Percentiles rank a stretch among this genome's conserved stretches.
Evolutionary conservation across 1,139 yeast species (phyloP).

Genomic region (Pichia sp.): DNA sequence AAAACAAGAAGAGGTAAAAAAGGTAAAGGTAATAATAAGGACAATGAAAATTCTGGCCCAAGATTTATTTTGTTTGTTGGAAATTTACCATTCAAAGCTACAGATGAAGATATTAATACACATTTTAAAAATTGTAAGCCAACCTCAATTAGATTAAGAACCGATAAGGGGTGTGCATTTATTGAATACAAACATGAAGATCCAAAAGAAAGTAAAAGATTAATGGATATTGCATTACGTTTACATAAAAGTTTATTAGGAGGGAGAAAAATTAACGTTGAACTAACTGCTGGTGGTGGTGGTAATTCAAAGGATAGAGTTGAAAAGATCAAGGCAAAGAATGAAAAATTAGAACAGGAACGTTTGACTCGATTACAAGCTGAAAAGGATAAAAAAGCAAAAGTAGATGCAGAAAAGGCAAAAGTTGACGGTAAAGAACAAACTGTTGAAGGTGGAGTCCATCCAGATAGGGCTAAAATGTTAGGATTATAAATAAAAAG

Average conservation of each 20-base stretch:
- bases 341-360: slow-evolving; percentile 64
- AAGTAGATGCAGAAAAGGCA: slow-evolving; percentile 23
- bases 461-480: slow-evolving; percentile 53
- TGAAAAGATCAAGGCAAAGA: slow-evolving; percentile 71
- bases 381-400: slow-evolving; percentile 30
- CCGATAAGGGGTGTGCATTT: slow-evolving; percentile 88
- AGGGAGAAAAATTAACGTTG: slow-evolving; percentile 82
- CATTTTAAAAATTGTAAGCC: slow-evolving; percentile 77
- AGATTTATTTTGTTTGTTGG: slow-evolving; percentile 89
- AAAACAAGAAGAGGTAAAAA: slow-evolving; percentile 76
- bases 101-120: slow-evolving; percentile 52
- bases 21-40: slow-evolving; percentile 41
- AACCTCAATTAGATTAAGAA: slow-evolving; percentile 67
- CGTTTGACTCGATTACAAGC: slow-evolving; percentile 45
- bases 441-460: slow-evolving; percentile 39
- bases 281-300: slow-evolving; percentile 96
- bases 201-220: slow-evolving; percentile 58
- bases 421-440: slow-evolving; percentile 5
- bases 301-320: slow-evolving; percentile 74
- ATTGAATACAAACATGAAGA: slow-evolving; percentile 66
- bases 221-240: slow-evolving; percentile 75
- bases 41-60: slow-evolving; percentile 40
- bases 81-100: slow-evolving; percentile 70
- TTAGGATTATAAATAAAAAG: slow-evolving; percentile 31
- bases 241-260: slow-evolving; percentile 71